Evolutionary conservation across 805 yeast genomes (phyloP).

Genomic region (Wickerhamomyces bovis): DNA sequence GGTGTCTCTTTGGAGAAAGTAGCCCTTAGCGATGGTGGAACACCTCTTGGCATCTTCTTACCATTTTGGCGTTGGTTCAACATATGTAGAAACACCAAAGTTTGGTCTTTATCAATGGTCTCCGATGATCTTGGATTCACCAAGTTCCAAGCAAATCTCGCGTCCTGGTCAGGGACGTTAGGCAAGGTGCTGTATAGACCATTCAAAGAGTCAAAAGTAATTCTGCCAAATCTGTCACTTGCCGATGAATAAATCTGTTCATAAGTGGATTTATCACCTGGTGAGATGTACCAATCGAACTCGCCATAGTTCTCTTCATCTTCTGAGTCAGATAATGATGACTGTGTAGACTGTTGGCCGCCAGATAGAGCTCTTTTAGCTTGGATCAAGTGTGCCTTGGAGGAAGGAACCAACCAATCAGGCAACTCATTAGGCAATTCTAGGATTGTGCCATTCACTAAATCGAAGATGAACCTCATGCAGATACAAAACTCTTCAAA

Average conservation of each 20-base stretch:
- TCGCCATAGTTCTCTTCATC: constrained; percentile 31
- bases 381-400: constrained; percentile 77
- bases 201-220: constrained; percentile 64
- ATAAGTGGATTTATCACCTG: constrained; percentile 73
- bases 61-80: constrained; percentile 85
- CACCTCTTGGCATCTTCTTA: constrained; percentile 82
- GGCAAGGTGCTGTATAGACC: constrained; percentile 62
- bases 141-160: constrained; percentile 88
- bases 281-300: constrained; percentile 96
- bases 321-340: constrained; percentile 52
- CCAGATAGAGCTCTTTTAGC: constrained; percentile 59
- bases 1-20: constrained; percentile 85
- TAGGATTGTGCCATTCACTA: constrained; percentile 66
- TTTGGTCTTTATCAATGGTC: constrained; percentile 91
- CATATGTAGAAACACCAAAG: constrained; percentile 82
- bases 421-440: constrained; percentile 73
- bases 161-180: constrained; percentile 77
- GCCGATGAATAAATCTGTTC: constrained; percentile 71
- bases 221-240: constrained; percentile 73
- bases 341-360: constrained; percentile 10
- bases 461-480: constrained; percentile 90
- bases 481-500: constrained; percentile 98
- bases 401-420: constrained; percentile 87
- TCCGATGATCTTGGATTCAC: constrained; percentile 86
- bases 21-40: constrained; percentile 89